Conservation (phyloP, 2,329 filamentous ascomycete species). For the Colletotrichum sp. region DNA sequence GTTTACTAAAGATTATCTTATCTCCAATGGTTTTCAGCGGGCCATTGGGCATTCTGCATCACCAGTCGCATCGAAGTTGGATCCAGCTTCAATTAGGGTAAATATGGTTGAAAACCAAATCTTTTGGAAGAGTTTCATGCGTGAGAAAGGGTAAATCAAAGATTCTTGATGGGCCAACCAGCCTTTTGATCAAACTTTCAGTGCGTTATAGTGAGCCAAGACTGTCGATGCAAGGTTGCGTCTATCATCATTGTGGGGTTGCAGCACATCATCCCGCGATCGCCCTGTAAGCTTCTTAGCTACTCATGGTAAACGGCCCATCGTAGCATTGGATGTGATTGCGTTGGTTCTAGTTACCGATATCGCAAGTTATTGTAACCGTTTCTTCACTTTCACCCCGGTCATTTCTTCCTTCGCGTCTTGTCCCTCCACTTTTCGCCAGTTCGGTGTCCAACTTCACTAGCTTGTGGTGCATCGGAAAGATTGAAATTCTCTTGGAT, state of each 20-base stretch:
- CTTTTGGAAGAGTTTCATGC: too few species aligned
- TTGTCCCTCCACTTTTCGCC: background rate
- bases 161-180: background rate
- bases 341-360: background rate
- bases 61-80: too few species aligned
- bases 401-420: background rate
- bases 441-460: background rate
- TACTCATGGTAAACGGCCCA: background rate
- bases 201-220: background rate
- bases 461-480: background rate
- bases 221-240: background rate
- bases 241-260: background rate
- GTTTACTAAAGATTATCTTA: too few species aligned
- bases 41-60: too few species aligned
- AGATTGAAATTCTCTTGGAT: background rate
- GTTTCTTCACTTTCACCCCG: background rate
- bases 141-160: background rate
- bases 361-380: background rate
- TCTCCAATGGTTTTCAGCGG: too few species aligned
- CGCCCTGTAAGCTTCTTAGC: background rate
- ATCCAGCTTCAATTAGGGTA: too few species aligned
- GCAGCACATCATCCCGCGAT: background rate
- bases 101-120: too few species aligned
- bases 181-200: background rate
- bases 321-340: background rate